Evolutionary conservation across 768 basidiomycete species (phyloP).

Genomic region (Boletus reticulatus): DNA sequence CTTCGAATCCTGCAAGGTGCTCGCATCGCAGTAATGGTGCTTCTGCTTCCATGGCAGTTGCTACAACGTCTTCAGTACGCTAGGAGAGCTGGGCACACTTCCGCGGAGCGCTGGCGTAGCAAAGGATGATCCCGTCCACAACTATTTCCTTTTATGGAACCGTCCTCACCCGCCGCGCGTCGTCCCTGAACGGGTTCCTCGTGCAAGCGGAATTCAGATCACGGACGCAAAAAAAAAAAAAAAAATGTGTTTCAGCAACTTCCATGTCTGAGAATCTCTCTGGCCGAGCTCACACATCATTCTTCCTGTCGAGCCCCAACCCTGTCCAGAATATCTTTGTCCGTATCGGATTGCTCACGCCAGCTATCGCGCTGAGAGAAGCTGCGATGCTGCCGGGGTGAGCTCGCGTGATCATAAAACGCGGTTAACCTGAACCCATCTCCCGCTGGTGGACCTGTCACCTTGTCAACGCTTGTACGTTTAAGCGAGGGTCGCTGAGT

Average conservation of each 20-base stretch:
- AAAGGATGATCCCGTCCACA: constrained; percentile 10
- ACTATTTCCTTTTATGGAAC: constrained; percentile 8
- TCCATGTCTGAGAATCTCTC: neutral
- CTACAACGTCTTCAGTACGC: neutral
- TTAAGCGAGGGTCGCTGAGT: neutral
- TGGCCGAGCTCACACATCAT: neutral
- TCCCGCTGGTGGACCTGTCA: neutral
- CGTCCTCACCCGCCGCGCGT: constrained; percentile 11
- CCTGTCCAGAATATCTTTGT: neutral
- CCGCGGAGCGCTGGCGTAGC: constrained; percentile 21
- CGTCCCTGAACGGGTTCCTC: constrained; percentile 27
- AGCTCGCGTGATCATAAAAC: constrained; percentile 6
- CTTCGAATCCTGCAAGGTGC: neutral
- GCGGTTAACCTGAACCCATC: neutral
- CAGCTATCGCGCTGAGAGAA: neutral
- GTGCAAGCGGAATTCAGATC: neutral
- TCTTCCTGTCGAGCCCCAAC: too few relatives aligned
- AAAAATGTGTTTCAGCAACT: constrained; percentile 14
- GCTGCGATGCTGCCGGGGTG: neutral
- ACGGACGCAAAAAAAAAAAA: neutral
- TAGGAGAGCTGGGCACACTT: neutral
- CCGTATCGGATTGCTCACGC: neutral
- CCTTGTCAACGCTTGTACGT: constrained; percentile 2
- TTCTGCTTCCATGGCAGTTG: constrained; percentile 9
- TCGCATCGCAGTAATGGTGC: neutral